Percentiles rank a stretch among this genome's conserved stretches.
Evolutionary conservation across 768 basidiomycete species (phyloP).

Genomic region (Rhizopogon vinicolor): DNA sequence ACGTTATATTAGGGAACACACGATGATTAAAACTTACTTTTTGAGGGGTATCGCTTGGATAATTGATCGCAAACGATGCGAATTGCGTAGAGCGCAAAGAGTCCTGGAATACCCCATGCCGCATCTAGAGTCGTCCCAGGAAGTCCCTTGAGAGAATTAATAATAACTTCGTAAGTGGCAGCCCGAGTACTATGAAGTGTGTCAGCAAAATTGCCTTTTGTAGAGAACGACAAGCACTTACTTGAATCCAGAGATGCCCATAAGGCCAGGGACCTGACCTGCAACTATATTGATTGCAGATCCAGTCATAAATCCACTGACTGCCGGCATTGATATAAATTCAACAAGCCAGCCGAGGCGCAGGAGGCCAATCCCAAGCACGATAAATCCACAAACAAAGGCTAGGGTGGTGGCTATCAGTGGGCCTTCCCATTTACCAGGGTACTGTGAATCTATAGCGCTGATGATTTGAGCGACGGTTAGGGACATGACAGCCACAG

Average conservation of each 20-base stretch:
- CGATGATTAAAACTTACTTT: slow-evolving; percentile 35
- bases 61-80: slow-evolving; percentile 51
- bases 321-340: slow-evolving; percentile 84
- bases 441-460: slow-evolving; percentile 49
- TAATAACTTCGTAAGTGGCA: slow-evolving; percentile 82
- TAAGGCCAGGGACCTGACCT: slow-evolving; percentile 86
- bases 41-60: slow-evolving; percentile 54
- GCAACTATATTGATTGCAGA: slow-evolving; percentile 91
- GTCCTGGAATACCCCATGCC: slow-evolving; percentile 80
- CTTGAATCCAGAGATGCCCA: slow-evolving; percentile 87
- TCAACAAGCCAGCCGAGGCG: slow-evolving; percentile 94
- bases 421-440: slow-evolving; percentile 55
- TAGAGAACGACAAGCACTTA: slow-evolving; percentile 29
- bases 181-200: slow-evolving; percentile 64
- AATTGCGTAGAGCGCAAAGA: slow-evolving; percentile 66
- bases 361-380: slow-evolving; percentile 83
- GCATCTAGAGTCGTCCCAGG: slow-evolving; percentile 73
- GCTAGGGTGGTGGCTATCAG: slow-evolving; percentile 83
- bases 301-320: slow-evolving; percentile 94
- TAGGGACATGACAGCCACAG: slow-evolving; percentile 97
- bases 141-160: slow-evolving; percentile 87
- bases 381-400: slow-evolving; percentile 87
- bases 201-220: slow-evolving; percentile 2
- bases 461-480: slow-evolving; percentile 79
- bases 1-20: not conserved